These are phyloP conservation scores for Lepidium sativum DNA, from an alignment of 345 rosid genomes.

Conservation along the genomic window DNA sequence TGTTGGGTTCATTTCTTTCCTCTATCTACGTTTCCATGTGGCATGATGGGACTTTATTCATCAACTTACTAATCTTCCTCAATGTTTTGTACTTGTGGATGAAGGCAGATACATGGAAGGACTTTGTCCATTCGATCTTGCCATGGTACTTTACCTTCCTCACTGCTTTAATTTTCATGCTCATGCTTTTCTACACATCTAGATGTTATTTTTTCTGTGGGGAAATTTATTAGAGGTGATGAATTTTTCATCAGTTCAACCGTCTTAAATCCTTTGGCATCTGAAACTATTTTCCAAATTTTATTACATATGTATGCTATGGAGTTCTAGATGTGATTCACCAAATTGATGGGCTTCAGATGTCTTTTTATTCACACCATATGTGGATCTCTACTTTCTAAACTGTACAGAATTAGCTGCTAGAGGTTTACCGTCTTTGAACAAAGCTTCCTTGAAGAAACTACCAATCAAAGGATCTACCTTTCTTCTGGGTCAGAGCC, in stretches of 20 bases:
- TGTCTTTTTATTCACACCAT: constrained; percentile 3
- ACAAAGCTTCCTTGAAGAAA: constrained; percentile 33
- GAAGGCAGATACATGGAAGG: constrained; percentile 74
- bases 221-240: neutral
- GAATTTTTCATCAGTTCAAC: neutral
- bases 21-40: neutral
- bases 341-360: neutral
- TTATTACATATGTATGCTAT: neutral
- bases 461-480: constrained; percentile 29
- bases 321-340: neutral
- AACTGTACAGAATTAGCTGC: constrained; percentile 31
- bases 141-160: constrained; percentile 37
- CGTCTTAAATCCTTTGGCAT: neutral
- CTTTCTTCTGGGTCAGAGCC: constrained; percentile 41
- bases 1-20: neutral
- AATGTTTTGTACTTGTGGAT: constrained; percentile 35
- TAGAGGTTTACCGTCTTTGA: constrained; percentile 28
- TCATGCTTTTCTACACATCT: neutral
- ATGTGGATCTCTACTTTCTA: neutral
- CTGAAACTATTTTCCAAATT: neutral
- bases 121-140: constrained; percentile 27
- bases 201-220: neutral
- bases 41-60: neutral
- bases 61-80: constrained; percentile 22
- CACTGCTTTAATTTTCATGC: neutral